Evolutionary conservation across 352 stramenopile species (phyloP).

Genomic region (Phytopythium aichiense): DNA sequence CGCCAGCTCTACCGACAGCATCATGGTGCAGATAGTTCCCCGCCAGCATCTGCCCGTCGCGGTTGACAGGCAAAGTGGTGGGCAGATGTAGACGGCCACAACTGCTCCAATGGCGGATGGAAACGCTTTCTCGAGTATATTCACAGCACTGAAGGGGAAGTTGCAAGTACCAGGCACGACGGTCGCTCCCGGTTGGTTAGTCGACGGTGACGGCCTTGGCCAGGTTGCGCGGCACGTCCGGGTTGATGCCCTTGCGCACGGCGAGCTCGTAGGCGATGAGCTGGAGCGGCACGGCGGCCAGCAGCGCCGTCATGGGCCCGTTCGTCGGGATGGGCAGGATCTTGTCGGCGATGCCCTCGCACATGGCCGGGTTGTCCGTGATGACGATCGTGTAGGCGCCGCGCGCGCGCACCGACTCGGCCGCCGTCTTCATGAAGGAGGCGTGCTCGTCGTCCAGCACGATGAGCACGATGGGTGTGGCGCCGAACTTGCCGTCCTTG

Average conservation of each 20-base stretch:
- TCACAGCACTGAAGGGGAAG: background rate
- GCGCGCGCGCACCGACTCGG: slow-evolving; percentile 95
- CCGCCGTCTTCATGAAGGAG: slow-evolving; percentile 93
- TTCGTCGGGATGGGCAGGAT: slow-evolving; percentile 97
- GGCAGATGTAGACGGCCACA: background rate
- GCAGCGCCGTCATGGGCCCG: slow-evolving; percentile 94
- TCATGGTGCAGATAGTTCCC: slow-evolving; percentile 6
- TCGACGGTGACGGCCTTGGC: slow-evolving; percentile 99
- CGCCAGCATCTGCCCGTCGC: background rate
- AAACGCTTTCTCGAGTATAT: background rate
- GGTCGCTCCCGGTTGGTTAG: slow-evolving; percentile 43
- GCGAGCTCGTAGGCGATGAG: slow-evolving; percentile 98
- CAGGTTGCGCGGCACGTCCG: slow-evolving; percentile 97
- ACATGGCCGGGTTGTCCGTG: slow-evolving; percentile 94
- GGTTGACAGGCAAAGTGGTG: background rate
- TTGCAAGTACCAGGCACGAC: background rate
- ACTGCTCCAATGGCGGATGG: too few species aligned
- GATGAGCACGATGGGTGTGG: slow-evolving; percentile 96
- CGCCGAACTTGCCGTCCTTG: slow-evolving; percentile 92
- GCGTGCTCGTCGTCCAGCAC: slow-evolving; percentile 97
- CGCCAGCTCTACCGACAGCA: background rate
- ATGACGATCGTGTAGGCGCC: slow-evolving; percentile 97
- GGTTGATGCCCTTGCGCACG: slow-evolving; percentile 96
- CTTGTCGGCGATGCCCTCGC: slow-evolving; percentile 89
- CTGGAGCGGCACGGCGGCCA: slow-evolving; percentile 96